Evolutionary conservation across 2,329 filamentous ascomycete genomes (phyloP).

Genomic region (Fusarium sp.): DNA sequence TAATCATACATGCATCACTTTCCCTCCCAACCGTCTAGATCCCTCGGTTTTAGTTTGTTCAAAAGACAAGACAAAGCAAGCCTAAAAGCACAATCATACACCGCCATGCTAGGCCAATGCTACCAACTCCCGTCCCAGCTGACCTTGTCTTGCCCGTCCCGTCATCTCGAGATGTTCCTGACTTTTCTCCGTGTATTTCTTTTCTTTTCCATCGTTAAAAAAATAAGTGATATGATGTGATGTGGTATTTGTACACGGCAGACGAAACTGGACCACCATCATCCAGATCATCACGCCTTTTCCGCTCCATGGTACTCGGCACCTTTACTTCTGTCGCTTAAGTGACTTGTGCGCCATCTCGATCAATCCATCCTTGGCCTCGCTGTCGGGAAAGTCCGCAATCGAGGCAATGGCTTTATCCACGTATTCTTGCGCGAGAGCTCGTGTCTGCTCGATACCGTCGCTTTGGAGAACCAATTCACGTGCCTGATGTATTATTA

Average conservation of each 20-base stretch:
- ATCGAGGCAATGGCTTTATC: constrained; percentile 90
- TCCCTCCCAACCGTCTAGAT: constrained; percentile 11
- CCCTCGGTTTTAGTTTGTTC: constrained; percentile 12
- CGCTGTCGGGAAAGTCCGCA: constrained; percentile 86
- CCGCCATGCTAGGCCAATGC: constrained; percentile 22
- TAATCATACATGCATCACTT: constrained; percentile 40
- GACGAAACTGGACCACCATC: not conserved
- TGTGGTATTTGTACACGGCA: constrained; percentile 40
- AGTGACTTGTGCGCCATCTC: constrained; percentile 96
- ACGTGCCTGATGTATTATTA: constrained; percentile 72
- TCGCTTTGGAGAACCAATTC: constrained; percentile 84
- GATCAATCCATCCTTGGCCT: constrained; percentile 89
- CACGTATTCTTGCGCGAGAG: constrained; percentile 89
- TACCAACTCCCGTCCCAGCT: constrained; percentile 13
- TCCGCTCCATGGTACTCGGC: not conserved
- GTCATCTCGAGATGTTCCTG: not conserved
- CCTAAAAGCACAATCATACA: constrained; percentile 33
- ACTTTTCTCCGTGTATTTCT: constrained; percentile 2
- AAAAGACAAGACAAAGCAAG: constrained; percentile 25
- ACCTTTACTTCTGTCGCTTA: constrained; percentile 81
- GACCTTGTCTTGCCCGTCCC: not conserved
- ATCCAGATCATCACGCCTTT: constrained; percentile 24
- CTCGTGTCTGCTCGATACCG: constrained; percentile 91
- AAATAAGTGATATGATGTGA: constrained; percentile 27
- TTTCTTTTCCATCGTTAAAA: constrained; percentile 14